These are phyloP conservation scores for Saccharomycopsis amapae DNA, from an alignment of 805 yeast genomes.

Conservation along the genomic window DNA sequence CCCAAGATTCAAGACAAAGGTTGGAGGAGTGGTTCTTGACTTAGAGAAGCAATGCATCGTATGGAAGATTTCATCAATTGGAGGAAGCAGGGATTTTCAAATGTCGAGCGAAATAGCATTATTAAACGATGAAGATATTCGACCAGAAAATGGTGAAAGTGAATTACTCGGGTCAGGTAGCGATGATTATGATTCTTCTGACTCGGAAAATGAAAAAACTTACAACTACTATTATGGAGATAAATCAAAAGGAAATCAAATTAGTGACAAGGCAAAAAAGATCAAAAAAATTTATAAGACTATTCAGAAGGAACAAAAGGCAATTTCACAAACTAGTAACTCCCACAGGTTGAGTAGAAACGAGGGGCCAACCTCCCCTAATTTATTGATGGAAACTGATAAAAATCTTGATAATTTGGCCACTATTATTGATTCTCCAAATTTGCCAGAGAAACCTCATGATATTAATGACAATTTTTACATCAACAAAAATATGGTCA, in stretches of 20 bases:
- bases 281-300: slow-evolving; percentile 18
- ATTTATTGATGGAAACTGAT: slow-evolving; percentile 14
- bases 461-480: slow-evolving; percentile 13
- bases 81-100: slow-evolving; percentile 48
- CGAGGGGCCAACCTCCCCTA: slow-evolving; percentile 17
- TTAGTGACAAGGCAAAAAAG: slow-evolving; percentile 12
- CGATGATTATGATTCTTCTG: slow-evolving; percentile 8
- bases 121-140: slow-evolving; percentile 24
- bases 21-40: slow-evolving; percentile 65
- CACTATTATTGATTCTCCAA: slow-evolving; percentile 9
- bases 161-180: slow-evolving; percentile 5
- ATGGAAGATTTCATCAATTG: slow-evolving; percentile 65
- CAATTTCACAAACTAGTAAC: slow-evolving; percentile 4
- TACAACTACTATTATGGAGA: slow-evolving; percentile 14
- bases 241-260: neutral
- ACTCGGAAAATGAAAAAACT: slow-evolving; percentile 17
- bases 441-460: slow-evolving; percentile 3
- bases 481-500: slow-evolving; percentile 30
- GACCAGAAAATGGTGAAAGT: neutral
- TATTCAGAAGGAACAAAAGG: slow-evolving; percentile 17
- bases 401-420: slow-evolving; percentile 7
- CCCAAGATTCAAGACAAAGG: slow-evolving; percentile 62
- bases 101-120: slow-evolving; percentile 50
- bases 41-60: slow-evolving; percentile 61
- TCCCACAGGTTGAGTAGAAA: neutral